Conservation (phyloP, 768 basidiomycete genomes). For the Lentinula aciculospora region DNA sequence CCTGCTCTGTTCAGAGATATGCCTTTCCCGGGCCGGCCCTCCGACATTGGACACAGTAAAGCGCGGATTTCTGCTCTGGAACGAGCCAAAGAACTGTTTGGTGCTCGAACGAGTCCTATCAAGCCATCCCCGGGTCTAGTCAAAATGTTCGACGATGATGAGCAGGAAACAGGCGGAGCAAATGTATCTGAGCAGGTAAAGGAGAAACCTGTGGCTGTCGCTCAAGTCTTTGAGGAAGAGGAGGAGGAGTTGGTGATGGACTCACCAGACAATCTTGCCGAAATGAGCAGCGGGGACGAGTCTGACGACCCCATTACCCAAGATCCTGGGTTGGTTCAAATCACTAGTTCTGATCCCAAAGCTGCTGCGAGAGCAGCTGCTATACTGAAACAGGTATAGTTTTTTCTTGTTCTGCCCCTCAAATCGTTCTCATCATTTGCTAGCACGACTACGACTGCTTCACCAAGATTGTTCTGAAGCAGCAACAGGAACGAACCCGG, state of each 20-base stretch:
- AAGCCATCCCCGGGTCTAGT: neutral
- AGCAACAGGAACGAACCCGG: slow-evolving; percentile 22
- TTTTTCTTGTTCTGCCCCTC: slow-evolving; percentile 2
- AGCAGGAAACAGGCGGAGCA: neutral
- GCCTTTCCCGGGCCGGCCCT: neutral
- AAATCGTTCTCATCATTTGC: neutral
- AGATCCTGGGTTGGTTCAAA: slow-evolving; percentile 67
- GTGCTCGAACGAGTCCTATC: neutral
- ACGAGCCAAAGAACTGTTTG: slow-evolving; percentile 2
- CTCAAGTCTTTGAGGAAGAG: neutral
- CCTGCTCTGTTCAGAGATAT: slow-evolving; percentile 2
- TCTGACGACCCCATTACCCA: slow-evolving; percentile 27
- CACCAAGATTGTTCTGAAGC: slow-evolving; percentile 38
- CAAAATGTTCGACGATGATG: neutral
- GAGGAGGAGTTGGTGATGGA: neutral
- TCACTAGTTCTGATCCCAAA: slow-evolving; percentile 77
- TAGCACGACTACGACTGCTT: slow-evolving; percentile 87
- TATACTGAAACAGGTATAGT: slow-evolving; percentile 75
- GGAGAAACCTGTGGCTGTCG: neutral
- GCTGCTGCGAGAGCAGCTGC: slow-evolving; percentile 93
- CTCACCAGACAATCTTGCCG: slow-evolving; percentile 17
- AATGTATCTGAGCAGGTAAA: neutral
- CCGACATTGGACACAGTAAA: neutral
- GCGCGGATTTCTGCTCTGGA: slow-evolving; percentile 1
- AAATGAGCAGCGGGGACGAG: slow-evolving; percentile 21